Evolutionary conservation across 1,284 basidiomycete genomes (phyloP).

Genomic region (Phellopilus nigrolimitatus): DNA sequence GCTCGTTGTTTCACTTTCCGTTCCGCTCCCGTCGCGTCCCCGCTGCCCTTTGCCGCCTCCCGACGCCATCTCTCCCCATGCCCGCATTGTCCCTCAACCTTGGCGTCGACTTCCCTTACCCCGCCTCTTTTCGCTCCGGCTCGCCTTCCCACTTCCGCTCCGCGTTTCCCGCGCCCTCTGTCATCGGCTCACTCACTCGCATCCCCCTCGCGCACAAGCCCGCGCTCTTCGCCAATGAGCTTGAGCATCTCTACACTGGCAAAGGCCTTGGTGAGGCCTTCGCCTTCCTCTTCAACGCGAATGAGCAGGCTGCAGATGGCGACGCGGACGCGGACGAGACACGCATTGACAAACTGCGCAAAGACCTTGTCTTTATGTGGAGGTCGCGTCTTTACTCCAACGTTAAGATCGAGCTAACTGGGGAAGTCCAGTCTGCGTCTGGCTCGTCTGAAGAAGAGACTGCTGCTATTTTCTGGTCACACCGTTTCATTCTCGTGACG

Average conservation of each 20-base stretch:
- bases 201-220: too few relatives aligned
- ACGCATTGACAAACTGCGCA: too few relatives aligned
- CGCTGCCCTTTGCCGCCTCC: constrained; percentile 53
- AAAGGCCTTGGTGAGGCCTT: constrained; percentile 84
- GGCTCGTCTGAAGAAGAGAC: too few relatives aligned
- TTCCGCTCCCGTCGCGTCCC: constrained; percentile 49
- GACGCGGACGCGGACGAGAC: constrained; percentile 51
- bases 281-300: constrained; percentile 79
- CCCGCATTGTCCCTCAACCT: constrained; percentile 58
- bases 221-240: too few relatives aligned
- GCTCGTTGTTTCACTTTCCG: constrained; percentile 76
- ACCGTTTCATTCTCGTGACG: constrained; percentile 80
- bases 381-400: too few relatives aligned
- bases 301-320: constrained; percentile 57
- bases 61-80: constrained; percentile 41
- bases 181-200: constrained; percentile 40
- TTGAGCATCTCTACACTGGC: too few relatives aligned
- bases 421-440: too few relatives aligned
- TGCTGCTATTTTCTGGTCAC: too few relatives aligned
- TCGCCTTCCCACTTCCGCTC: constrained; percentile 45
- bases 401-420: too few relatives aligned
- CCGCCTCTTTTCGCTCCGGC: constrained; percentile 15
- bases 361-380: too few relatives aligned
- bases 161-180: constrained; percentile 42
- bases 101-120: constrained; percentile 37